A percentile compares a stretch with the other conserved stretches of the same genome.
Conservation (phyloP, 148 eudicot genomes). For the Rheum nobile region DNA sequence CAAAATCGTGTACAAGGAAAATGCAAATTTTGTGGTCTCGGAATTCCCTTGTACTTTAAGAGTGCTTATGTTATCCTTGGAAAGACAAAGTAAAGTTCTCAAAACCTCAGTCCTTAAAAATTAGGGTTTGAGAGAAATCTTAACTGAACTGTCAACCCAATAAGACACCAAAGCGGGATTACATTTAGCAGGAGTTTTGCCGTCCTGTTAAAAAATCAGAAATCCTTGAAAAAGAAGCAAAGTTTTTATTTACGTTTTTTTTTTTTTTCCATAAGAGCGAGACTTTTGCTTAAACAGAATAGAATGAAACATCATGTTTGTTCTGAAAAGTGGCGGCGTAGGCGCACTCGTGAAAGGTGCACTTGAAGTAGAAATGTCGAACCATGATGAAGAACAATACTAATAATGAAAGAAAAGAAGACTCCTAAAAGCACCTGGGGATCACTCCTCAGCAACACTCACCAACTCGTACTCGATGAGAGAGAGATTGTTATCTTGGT, state of each 20-base stretch:
- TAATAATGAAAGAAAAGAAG: no score
- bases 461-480: conserved; percentile 26
- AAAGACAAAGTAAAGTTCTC: no score
- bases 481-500: conserved; percentile 27
- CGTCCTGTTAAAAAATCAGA: not conserved
- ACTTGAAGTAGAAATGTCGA: not conserved
- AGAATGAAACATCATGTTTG: not conserved
- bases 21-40: no score
- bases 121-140: no score
- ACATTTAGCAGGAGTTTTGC: not conserved
- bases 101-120: no score
- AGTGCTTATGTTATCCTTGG: no score
- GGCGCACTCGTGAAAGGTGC: not conserved
- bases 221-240: not conserved
- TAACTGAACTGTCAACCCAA: no score
- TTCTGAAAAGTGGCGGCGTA: not conserved
- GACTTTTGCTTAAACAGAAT: not conserved
- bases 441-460: conserved; percentile 21
- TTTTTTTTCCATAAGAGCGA: not conserved
- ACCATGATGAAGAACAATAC: not conserved
- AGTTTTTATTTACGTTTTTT: not conserved
- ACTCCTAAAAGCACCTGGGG: not conserved
- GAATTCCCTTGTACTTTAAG: no score
- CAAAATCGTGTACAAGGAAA: no score
- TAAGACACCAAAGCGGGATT: not conserved